phyloP scores from a whole-genome alignment of 805 yeast genomes.

The Zygosaccharomyces bailii region DNA sequence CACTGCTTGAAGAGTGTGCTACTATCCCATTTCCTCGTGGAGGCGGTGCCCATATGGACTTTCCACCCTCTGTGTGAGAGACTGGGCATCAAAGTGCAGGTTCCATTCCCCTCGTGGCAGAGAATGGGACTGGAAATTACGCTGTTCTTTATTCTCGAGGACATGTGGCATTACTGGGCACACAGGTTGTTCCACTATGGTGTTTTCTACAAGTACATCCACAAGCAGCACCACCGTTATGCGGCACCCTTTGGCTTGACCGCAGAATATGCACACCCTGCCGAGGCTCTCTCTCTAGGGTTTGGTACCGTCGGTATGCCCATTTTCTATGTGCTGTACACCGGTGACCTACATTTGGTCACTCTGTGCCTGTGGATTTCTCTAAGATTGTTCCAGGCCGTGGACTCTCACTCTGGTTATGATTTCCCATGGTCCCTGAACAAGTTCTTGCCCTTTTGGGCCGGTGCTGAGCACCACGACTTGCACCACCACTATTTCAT shows the following conservation, averaged over 20 bases:
- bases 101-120: conserved; percentile 75
- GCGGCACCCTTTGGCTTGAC: conserved; percentile 97
- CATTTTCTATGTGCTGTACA: conserved; percentile 71
- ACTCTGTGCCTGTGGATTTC: conserved; percentile 89
- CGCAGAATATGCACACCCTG: conserved; percentile 97
- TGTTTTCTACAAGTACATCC: conserved; percentile 84
- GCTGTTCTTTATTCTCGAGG: conserved; percentile 81
- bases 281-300: conserved; percentile 86
- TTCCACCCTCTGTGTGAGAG: conserved; percentile 88
- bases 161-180: conserved; percentile 95
- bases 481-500: conserved; percentile 94
- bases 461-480: conserved; percentile 98
- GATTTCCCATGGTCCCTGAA: conserved; percentile 97
- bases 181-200: conserved; percentile 90
- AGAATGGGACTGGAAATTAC: conserved; percentile 64
- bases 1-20: conserved; percentile 84
- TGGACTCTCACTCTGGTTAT: conserved; percentile 96
- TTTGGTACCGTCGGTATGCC: conserved; percentile 97
- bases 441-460: conserved; percentile 93
- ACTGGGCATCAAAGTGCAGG: conserved; percentile 71
- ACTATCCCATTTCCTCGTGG: conserved; percentile 84
- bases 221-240: conserved; percentile 95
- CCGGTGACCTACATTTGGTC: conserved; percentile 76
- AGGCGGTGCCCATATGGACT: conserved; percentile 94
- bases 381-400: conserved; percentile 89